Evolutionary conservation across 2,329 filamentous ascomycete genomes (phyloP).

Genomic region (Epichloe uncinata): DNA sequence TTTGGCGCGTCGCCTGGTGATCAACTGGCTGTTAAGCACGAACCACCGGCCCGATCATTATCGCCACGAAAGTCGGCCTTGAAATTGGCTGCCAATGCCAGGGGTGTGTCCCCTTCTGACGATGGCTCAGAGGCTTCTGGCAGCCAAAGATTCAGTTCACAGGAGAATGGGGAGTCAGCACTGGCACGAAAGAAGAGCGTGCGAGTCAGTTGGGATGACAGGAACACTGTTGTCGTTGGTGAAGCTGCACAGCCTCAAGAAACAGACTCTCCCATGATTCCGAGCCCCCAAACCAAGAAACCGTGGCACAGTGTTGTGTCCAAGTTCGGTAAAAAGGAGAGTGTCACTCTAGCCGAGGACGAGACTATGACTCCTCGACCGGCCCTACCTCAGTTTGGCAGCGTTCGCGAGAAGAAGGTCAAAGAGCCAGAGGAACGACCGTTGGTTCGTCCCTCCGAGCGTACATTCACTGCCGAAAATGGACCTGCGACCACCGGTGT

Average conservation of each 20-base stretch:
- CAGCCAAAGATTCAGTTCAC: slow-evolving; percentile 13
- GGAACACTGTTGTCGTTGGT: slow-evolving; percentile 39
- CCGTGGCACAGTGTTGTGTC: slow-evolving; percentile 39
- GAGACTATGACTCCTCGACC: slow-evolving; percentile 63
- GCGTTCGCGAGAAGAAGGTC: slow-evolving; percentile 50
- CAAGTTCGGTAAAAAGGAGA: slow-evolving; percentile 38
- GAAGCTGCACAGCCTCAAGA: slow-evolving; percentile 27
- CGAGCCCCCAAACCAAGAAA: slow-evolving; percentile 26
- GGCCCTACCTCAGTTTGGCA: slow-evolving; percentile 61
- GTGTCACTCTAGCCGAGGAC: slow-evolving; percentile 39
- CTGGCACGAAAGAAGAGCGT: slow-evolving; percentile 47
- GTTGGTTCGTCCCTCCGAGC: slow-evolving; percentile 40
- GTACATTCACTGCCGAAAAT: slow-evolving; percentile 12
- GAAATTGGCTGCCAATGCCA: slow-evolving; percentile 45
- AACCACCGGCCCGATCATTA: slow-evolving; percentile 55
- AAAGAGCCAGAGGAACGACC: slow-evolving; percentile 41
- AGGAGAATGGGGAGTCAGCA: slow-evolving; percentile 22
- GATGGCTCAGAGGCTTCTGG: slow-evolving; percentile 31
- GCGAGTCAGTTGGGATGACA: slow-evolving; percentile 69
- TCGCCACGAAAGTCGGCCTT: slow-evolving; percentile 68
- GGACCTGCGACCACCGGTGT: slow-evolving; percentile 9
- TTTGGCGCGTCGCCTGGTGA: slow-evolving; percentile 45
- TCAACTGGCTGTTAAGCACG: slow-evolving; percentile 46
- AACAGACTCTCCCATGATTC: slow-evolving; percentile 24
- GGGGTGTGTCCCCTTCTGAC: slow-evolving; percentile 36